These are phyloP conservation scores for Dioscorea cayenensis DNA, from an alignment of 116 monocot species.

Conservation along the genomic window DNA sequence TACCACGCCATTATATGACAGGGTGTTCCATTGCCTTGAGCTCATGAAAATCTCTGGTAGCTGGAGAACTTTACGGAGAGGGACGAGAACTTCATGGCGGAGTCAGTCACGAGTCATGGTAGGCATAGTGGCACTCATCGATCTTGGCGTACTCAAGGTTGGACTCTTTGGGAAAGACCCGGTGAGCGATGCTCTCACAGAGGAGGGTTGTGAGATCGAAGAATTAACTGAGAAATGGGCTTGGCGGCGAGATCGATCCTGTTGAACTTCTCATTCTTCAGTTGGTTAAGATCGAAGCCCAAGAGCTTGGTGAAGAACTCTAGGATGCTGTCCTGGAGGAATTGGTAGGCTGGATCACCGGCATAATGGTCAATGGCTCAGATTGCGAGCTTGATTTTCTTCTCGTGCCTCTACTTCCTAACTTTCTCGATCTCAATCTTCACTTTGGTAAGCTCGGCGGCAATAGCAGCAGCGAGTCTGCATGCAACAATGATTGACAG, in stretches of 20 bases:
- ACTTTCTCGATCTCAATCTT: slow-evolving; percentile 16
- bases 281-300: slow-evolving; percentile 22
- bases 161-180: slow-evolving; percentile 42
- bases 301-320: slow-evolving; percentile 39
- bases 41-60: slow-evolving; percentile 74
- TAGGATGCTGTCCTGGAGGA: slow-evolving; percentile 33
- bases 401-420: slow-evolving; percentile 17
- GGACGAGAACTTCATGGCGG: slow-evolving; percentile 51
- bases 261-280: slow-evolving; percentile 7
- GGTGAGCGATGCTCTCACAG: slow-evolving; percentile 55
- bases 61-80: slow-evolving; percentile 46
- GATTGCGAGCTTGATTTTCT: slow-evolving; percentile 25
- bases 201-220: slow-evolving; percentile 48
- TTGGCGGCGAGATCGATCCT: slow-evolving; percentile 50
- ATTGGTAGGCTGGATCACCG: slow-evolving; percentile 22
- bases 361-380: slow-evolving; percentile 28
- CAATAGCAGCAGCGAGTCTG: too few relatives aligned
- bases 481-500: too few relatives aligned
- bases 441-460: slow-evolving; percentile 18
- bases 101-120: slow-evolving; percentile 59
- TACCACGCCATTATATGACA: slow-evolving; percentile 70
- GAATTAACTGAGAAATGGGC: slow-evolving; percentile 47
- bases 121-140: slow-evolving; percentile 48
- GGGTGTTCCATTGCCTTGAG: slow-evolving; percentile 32
- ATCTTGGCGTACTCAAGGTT: slow-evolving; percentile 22